Conservation (phyloP, 768 basidiomycete species). For the Suillus discolor region DNA sequence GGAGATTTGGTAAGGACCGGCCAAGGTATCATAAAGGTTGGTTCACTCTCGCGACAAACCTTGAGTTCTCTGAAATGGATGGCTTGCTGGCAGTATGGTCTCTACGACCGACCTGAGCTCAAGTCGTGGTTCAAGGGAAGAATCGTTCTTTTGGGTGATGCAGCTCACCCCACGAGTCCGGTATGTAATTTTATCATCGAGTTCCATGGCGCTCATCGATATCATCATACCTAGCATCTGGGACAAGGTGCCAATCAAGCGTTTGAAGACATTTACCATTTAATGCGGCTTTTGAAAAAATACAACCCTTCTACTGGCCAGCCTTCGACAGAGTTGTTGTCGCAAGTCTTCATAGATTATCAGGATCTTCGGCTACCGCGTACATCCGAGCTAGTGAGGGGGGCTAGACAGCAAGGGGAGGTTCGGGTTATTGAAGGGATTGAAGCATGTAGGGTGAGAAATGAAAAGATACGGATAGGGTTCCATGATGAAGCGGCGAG, state of each 20-base stretch:
- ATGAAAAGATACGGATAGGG: slow-evolving; percentile 21
- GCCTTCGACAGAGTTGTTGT: slow-evolving; percentile 32
- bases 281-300: slow-evolving; percentile 35
- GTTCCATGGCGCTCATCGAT: background rate
- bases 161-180: slow-evolving; percentile 49
- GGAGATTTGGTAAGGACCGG: slow-evolving; percentile 19
- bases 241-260: slow-evolving; percentile 51
- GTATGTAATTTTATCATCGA: slow-evolving; percentile 28
- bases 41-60: slow-evolving; percentile 4
- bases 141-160: slow-evolving; percentile 46
- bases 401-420: slow-evolving; percentile 39
- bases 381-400: slow-evolving; percentile 37
- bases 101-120: slow-evolving; percentile 47
- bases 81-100: slow-evolving; percentile 35
- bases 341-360: slow-evolving; percentile 34
- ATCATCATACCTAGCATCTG: slow-evolving; percentile 35
- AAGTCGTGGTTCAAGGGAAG: slow-evolving; percentile 43
- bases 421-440: slow-evolving; percentile 35
- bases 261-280: slow-evolving; percentile 42
- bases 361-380: slow-evolving; percentile 39
- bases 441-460: slow-evolving; percentile 32
- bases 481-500: background rate
- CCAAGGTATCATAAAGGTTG: slow-evolving; percentile 20
- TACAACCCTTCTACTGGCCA: slow-evolving; percentile 31
- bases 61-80: slow-evolving; percentile 5